phyloP scores from a whole-genome alignment of 306 rosid species.

The Cucumis hystrix region DNA sequence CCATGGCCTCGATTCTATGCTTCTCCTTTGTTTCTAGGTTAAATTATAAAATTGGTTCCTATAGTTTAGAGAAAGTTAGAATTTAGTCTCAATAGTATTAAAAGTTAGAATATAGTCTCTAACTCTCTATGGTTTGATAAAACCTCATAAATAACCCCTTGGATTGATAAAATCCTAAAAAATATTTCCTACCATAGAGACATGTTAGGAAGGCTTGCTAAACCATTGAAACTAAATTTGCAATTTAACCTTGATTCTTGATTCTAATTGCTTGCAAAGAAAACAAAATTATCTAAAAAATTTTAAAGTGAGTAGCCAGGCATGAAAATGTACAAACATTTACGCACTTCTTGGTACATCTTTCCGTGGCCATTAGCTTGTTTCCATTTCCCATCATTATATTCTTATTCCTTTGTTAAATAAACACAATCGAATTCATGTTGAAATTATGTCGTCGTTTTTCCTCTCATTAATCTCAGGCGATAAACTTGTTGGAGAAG shows the following conservation, averaged over 20 bases:
- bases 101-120: too few relatives aligned
- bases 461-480: constrained; percentile 33
- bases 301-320: background rate
- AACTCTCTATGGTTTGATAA: too few relatives aligned
- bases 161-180: too few relatives aligned
- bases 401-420: background rate
- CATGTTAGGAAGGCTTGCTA: too few relatives aligned
- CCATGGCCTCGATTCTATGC: background rate
- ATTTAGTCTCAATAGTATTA: too few relatives aligned
- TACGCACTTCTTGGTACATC: background rate
- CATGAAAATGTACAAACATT: background rate
- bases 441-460: background rate
- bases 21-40: background rate
- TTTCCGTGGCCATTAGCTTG: background rate
- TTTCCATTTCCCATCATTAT: background rate
- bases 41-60: too few relatives aligned
- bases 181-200: too few relatives aligned
- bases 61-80: too few relatives aligned
- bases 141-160: too few relatives aligned
- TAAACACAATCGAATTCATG: background rate
- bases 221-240: too few relatives aligned
- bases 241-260: background rate
- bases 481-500: constrained; percentile 88
- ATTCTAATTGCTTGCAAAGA: background rate
- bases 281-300: background rate